Base-by-base conservation (phyloP, 495 filamentous ascomycete genomes). In the Trichoderma erinaceum region DNA sequence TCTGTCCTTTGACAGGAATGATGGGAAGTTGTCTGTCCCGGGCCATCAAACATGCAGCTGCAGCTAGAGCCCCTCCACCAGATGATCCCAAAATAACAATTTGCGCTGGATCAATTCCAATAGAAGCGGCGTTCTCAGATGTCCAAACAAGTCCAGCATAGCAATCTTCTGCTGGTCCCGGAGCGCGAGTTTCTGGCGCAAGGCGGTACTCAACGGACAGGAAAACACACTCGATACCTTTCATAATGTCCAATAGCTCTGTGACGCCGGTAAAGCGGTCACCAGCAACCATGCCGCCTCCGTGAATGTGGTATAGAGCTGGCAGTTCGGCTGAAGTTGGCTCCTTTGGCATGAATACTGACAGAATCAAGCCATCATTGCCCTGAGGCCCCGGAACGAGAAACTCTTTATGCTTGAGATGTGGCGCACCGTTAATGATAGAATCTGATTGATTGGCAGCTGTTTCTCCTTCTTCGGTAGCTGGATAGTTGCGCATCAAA, bases 191-290 rank as follows among this genome's bases (percentile, higher is more conserved):
- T 52, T 78, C 74, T 7, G 76, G 76, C 6, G 73, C 68, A 41
- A 75, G 71, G n/a, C 76, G 72, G 68, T 73, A 75, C 29, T 77
- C 72, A 41, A 77, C 70, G 18, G 70, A 68, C 12, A 78, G 41
- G 4, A 71, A 64, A 41, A 71, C 46, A 35, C 63, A 71, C 23
- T 70, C 69, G 38, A 70, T 66, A 29, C 48, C 67, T 56, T 67
- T 41, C 52, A 70, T 65, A n/a, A 69, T 63, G 64, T 66, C 68
- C 41, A 69, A 67, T 3, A 69, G 15, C 16, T 63, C 64, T 4
- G 64, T 66, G n/a, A 69, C 25, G 8, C 63, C 68, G 4, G 68
- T 68, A 61, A 69, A 69, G 38, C 68, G 23, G 38, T 69, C 41
- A 13, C 68, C 63, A 44, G 46, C 41, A 10, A 66, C 61, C 68